phyloP scores from a whole-genome alignment of 768 basidiomycete species.

The Mrakia hoshinonis region DNA sequence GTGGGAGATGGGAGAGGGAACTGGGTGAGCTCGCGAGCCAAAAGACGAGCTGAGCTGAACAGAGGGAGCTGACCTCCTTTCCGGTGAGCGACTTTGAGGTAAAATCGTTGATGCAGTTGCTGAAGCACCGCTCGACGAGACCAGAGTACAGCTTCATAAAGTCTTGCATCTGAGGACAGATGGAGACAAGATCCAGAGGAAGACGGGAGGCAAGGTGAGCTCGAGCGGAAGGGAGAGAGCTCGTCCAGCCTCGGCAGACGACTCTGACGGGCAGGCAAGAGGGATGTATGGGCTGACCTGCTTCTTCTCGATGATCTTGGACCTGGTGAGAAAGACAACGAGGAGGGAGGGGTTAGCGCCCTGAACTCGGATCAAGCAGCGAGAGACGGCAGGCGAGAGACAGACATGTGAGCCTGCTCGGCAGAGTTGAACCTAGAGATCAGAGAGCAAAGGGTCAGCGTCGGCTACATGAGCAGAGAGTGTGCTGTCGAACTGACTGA shows the following conservation, averaged over 20 bases:
- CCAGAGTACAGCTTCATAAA: constrained; percentile 90
- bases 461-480: too few relatives aligned
- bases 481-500: constrained; percentile 35
- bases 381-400: not conserved
- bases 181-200: not conserved
- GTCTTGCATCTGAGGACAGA: constrained; percentile 76
- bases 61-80: constrained; percentile 63
- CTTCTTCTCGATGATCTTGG: constrained; percentile 78
- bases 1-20: not conserved
- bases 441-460: not conserved
- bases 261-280: not conserved
- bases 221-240: not conserved
- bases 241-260: not conserved
- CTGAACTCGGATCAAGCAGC: not conserved
- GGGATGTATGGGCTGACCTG: constrained; percentile 52
- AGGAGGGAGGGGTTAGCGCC: not conserved
- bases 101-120: constrained; percentile 88
- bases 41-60: not conserved
- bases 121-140: constrained; percentile 94
- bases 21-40: not conserved
- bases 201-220: not conserved
- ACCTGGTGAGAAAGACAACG: constrained; percentile 34
- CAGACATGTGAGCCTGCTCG: constrained; percentile 84
- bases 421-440: constrained; percentile 56
- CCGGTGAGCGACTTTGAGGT: constrained; percentile 85